Conservation (phyloP, 371 early-diverging fungal genomes). For the Dichotomocladium elegans region DNA sequence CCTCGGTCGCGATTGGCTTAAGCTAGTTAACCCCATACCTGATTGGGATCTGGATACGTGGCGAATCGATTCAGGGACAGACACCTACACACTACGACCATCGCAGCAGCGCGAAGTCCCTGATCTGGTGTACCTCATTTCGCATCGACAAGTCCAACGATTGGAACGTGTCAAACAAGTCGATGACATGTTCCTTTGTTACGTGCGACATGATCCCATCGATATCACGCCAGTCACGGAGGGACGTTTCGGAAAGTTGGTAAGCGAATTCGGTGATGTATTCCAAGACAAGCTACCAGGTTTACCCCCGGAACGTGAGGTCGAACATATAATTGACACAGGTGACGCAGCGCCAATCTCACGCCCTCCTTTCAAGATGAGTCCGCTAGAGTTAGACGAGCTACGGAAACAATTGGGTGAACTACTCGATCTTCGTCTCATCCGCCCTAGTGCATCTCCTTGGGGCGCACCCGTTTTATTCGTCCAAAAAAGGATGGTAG, state of each 20-base stretch:
- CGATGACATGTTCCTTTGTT: not conserved
- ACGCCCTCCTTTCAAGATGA: slow-evolving; percentile 7
- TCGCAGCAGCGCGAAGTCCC: not conserved
- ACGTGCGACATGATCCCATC: too few species aligned
- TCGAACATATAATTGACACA: too few species aligned
- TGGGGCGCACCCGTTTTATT: too few species aligned
- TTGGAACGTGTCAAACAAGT: not conserved
- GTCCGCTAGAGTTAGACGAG: not conserved
- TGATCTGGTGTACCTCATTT: not conserved
- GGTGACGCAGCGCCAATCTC: slow-evolving; percentile 4
- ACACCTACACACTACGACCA: not conserved
- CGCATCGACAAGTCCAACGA: too few species aligned
- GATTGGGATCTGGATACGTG: too few species aligned
- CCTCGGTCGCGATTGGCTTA: slow-evolving; percentile 1
- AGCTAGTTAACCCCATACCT: too few species aligned
- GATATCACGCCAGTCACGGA: too few species aligned
- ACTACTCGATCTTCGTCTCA: slow-evolving; percentile 4
- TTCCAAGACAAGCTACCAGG: too few species aligned
- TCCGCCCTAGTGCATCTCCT: too few species aligned
- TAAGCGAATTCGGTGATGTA: too few species aligned
- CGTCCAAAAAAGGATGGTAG: slow-evolving; percentile 5
- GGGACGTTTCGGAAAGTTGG: too few species aligned
- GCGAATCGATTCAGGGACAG: not conserved
- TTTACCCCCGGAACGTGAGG: too few species aligned
- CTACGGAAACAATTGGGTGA: slow-evolving; percentile 8